Conservation (phyloP, 2,329 filamentous ascomycete genomes). For the Fusarium gaditjirri region DNA sequence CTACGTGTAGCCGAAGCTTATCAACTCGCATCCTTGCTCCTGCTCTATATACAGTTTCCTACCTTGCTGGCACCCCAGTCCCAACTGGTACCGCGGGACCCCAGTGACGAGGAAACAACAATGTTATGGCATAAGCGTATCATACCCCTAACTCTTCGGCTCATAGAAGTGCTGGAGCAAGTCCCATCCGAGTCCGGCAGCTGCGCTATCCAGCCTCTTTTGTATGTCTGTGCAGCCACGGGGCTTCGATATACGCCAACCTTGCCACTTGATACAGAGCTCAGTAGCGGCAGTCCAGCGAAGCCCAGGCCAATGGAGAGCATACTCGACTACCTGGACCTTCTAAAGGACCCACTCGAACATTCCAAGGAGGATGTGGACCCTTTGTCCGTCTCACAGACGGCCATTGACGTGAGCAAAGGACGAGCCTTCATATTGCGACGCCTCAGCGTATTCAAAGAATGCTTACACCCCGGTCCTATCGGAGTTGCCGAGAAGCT, state of each 20-base stretch:
- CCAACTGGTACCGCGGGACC: accelerated
- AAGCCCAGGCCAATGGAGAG: background rate
- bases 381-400: background rate
- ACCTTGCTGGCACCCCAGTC: accelerated
- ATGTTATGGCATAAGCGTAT: background rate
- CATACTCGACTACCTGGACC: background rate
- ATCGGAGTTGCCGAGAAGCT: background rate
- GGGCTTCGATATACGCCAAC: background rate
- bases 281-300: accelerated
- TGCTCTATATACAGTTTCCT: background rate
- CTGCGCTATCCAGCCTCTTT: background rate
- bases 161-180: background rate
- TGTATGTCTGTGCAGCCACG: background rate
- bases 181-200: background rate
- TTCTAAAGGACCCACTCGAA: background rate
- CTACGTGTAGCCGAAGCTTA: background rate
- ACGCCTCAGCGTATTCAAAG: background rate
- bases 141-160: background rate
- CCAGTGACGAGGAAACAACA: accelerated
- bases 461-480: background rate
- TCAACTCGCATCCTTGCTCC: background rate
- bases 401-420: background rate
- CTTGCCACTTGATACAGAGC: accelerated
- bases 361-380: accelerated
- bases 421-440: background rate